A percentile compares a stretch with the other conserved stretches of the same genome.
phyloP scores from a whole-genome alignment of 305 asterid genomes.

The Fraxinus albicans region DNA sequence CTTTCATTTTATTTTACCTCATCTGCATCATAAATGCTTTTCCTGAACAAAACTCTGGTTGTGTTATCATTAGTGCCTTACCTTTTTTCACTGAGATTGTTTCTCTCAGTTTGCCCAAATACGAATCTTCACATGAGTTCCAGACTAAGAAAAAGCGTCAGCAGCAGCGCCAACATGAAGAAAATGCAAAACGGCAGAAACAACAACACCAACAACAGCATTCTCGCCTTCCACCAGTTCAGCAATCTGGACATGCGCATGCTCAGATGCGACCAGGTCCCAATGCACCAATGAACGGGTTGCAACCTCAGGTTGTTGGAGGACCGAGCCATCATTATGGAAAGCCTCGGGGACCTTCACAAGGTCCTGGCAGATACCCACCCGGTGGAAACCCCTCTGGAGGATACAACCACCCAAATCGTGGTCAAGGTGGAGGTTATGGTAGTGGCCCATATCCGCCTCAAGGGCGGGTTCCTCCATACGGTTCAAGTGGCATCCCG shows the following conservation, averaged over 20 bases:
- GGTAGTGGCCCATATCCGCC: conserved; percentile 74
- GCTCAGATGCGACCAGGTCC: conserved; percentile 72
- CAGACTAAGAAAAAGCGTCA: conserved; percentile 97
- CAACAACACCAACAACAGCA: conserved; percentile 76
- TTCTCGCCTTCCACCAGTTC: conserved; percentile 68
- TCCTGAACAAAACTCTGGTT: background rate
- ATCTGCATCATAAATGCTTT: background rate
- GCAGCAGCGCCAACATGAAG: conserved; percentile 88
- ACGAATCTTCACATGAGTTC: conserved; percentile 93
- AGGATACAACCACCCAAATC: conserved; percentile 70
- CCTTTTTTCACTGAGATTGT: conserved; percentile 14
- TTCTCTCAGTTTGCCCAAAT: conserved; percentile 72
- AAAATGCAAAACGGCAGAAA: conserved; percentile 79
- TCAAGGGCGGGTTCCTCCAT: conserved; percentile 79
- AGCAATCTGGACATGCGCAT: conserved; percentile 71
- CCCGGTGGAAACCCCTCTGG: conserved; percentile 79
- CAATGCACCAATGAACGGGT: conserved; percentile 50
- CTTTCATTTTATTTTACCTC: background rate
- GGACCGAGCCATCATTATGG: conserved; percentile 72
- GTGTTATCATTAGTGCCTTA: background rate
- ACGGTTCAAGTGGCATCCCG: conserved; percentile 54
- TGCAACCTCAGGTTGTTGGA: conserved; percentile 70
- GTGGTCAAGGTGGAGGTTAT: conserved; percentile 77
- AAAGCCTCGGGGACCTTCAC: conserved; percentile 80
- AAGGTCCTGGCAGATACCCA: conserved; percentile 76